These are phyloP conservation scores for Entomortierella chlamydospora DNA, from an alignment of 192 early-diverging fungal genomes.

Conservation along the genomic window DNA sequence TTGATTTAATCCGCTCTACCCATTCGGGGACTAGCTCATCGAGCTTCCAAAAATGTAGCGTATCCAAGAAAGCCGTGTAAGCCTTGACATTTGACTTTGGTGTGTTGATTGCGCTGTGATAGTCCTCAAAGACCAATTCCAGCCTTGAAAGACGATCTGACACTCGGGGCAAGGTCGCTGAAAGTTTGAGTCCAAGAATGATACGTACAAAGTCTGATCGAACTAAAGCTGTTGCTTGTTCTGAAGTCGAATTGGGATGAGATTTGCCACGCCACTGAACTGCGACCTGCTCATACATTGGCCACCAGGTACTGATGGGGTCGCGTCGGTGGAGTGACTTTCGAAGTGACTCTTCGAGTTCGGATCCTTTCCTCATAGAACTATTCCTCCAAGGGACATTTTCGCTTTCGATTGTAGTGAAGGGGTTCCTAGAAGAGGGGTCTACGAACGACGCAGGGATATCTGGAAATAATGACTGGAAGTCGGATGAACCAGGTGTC, in stretches of 20 bases:
- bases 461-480: constrained; percentile 32
- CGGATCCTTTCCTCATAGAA: constrained; percentile 18
- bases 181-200: constrained; percentile 20
- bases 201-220: constrained; percentile 32
- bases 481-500: constrained; percentile 11
- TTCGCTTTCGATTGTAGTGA: neutral
- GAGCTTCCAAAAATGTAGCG: constrained; percentile 33
- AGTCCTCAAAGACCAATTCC: constrained; percentile 39
- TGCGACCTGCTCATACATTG: constrained; percentile 29
- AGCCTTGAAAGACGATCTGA: constrained; percentile 1
- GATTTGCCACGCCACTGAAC: constrained; percentile 8
- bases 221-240: constrained; percentile 6
- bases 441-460: constrained; percentile 13
- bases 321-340: constrained; percentile 31
- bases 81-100: constrained; percentile 40
- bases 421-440: constrained; percentile 4
- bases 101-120: constrained; percentile 13
- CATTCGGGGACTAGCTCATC: constrained; percentile 12
- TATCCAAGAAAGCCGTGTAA: constrained; percentile 31
- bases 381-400: constrained; percentile 25
- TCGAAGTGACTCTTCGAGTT: constrained; percentile 30
- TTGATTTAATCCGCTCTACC: constrained; percentile 27
- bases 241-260: neutral
- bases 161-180: neutral
- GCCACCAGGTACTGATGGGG: constrained; percentile 38